These are phyloP conservation scores for Sporormia fimetaria DNA, from an alignment of 495 filamentous ascomycete species.

Conservation along the genomic window DNA sequence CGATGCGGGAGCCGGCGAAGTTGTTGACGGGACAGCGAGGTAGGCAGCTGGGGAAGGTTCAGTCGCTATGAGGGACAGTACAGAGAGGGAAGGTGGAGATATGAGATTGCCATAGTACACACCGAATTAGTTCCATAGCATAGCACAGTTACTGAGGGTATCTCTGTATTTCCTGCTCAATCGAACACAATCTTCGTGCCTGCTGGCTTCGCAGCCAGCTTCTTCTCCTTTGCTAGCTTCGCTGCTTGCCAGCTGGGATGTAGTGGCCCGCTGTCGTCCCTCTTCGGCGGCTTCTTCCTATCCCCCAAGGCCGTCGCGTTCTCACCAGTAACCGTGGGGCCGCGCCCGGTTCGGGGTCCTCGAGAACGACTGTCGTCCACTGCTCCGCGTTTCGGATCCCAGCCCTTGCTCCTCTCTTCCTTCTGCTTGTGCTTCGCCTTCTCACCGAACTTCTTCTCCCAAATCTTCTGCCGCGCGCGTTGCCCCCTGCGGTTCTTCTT, in stretches of 20 bases:
- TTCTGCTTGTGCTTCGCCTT: conserved; percentile 57
- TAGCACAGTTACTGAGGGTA: too few relatives aligned
- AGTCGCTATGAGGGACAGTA: too few relatives aligned
- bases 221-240: conserved; percentile 68
- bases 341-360: background rate
- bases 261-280: conserved; percentile 52
- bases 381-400: conserved; percentile 42
- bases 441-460: conserved; percentile 83
- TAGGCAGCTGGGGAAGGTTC: too few relatives aligned
- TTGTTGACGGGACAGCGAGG: too few relatives aligned
- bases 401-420: conserved; percentile 37
- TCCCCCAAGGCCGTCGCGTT: conserved; percentile 16
- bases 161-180: too few relatives aligned
- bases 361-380: conserved; percentile 20
- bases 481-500: conserved; percentile 83
- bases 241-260: conserved; percentile 95
- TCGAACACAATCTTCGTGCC: conserved; percentile 92
- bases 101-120: too few relatives aligned
- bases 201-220: conserved; percentile 51
- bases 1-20: too few relatives aligned
- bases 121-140: too few relatives aligned
- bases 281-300: conserved; percentile 36
- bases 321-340: conserved; percentile 10
- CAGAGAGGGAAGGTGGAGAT: too few relatives aligned
- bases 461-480: conserved; percentile 68